Percentiles rank a stretch among this genome's conserved stretches.
Evolutionary conservation across 257 asterid species (phyloP).

Genomic region (Ballota nigra): DNA sequence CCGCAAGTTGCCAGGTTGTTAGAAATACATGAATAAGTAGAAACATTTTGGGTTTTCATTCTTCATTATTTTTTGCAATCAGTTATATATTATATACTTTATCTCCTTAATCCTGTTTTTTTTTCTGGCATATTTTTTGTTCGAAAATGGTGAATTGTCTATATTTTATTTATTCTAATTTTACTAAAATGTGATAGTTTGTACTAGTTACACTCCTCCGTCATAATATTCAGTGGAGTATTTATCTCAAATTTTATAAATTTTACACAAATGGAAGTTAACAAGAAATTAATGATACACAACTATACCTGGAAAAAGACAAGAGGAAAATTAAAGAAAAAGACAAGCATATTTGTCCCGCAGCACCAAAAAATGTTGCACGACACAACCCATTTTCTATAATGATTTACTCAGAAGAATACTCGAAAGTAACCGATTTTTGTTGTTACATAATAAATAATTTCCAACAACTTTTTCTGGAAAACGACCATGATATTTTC

Average conservation of each 20-base stretch:
- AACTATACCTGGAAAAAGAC: neutral
- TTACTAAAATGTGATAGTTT: too few species aligned
- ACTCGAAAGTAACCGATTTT: neutral
- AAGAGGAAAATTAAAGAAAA: neutral
- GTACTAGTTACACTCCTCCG: too few species aligned
- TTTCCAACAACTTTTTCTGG: neutral
- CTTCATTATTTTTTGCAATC: too few species aligned
- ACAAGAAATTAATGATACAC: neutral
- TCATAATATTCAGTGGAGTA: too few species aligned
- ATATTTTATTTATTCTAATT: too few species aligned
- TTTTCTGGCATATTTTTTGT: too few species aligned
- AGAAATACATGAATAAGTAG: neutral
- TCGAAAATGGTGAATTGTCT: too few species aligned
- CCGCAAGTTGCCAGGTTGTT: neutral
- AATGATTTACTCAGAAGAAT: conserved; percentile 23
- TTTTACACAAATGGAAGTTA: neutral
- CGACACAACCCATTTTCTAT: neutral
- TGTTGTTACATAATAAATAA: neutral
- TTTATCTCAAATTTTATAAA: too few species aligned
- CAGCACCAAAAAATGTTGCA: neutral
- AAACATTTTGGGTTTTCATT: too few species aligned
- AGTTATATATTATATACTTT: too few species aligned
- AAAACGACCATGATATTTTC: neutral
- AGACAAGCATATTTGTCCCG: neutral
- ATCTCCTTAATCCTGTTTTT: too few species aligned